These are phyloP conservation scores for Trebouxiophyceae sp. DNA, from an alignment of 163 green algal species.

Conservation along the genomic window DNA sequence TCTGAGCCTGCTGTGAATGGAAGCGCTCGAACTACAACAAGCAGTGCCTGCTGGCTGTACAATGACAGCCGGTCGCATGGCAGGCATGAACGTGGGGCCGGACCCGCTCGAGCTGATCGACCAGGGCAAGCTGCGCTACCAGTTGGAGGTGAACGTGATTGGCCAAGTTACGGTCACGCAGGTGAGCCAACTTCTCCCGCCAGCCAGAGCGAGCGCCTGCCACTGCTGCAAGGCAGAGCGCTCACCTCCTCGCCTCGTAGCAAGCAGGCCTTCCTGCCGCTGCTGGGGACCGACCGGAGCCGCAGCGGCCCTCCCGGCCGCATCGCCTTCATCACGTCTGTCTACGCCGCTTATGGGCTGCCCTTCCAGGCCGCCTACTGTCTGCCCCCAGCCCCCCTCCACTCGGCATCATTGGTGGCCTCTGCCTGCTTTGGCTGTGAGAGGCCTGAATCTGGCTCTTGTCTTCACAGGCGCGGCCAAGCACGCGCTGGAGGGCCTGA, in stretches of 20 bases:
- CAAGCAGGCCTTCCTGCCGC: slow-evolving; percentile 1
- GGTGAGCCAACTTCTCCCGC: background rate
- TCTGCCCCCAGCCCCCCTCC: no score
- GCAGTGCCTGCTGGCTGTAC: background rate
- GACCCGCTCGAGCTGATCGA: background rate
- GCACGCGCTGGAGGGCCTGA: background rate
- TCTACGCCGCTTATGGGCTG: background rate
- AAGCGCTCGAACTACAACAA: background rate
- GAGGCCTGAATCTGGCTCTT: no score
- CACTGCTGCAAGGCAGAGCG: background rate
- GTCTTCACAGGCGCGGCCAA: no score
- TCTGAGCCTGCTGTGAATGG: background rate
- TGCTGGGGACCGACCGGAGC: background rate
- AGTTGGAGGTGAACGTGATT: background rate
- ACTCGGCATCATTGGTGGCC: no score
- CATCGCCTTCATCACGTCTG: background rate
- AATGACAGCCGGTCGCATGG: background rate
- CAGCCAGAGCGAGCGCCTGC: background rate
- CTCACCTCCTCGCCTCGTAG: background rate
- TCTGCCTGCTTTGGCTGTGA: no score
- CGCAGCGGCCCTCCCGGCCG: background rate
- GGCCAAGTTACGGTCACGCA: background rate
- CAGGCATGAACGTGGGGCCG: background rate
- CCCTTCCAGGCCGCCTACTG: background rate
- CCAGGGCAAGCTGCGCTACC: background rate